Evolutionary conservation across 2,329 filamentous ascomycete genomes (phyloP), one percentile per base, ranked within the genome.

Genomic region (Massarina eburnea): DNA sequence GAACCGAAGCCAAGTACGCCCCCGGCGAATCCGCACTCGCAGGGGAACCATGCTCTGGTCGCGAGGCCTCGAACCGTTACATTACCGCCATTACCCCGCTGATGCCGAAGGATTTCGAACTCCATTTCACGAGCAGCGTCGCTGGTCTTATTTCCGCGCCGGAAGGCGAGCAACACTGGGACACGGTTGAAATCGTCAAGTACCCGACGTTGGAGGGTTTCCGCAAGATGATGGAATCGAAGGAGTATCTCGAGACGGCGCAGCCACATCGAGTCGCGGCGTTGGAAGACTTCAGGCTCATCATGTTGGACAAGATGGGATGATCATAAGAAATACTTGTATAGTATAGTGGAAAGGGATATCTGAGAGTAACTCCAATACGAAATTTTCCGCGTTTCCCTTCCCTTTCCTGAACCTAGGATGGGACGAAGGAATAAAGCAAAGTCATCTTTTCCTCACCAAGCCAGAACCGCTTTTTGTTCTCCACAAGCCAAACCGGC

Each of bases 391-490:
- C 24, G 6, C 24, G n/a, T n/a, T n/a, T n/a, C n/a, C n/a, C n/a
- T 7, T 26, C 24, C 24, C 27, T 5, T 17, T 12, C 53, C 12
- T 45, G 21, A 36, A 36, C 12, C 17, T 19, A 32, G 54, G 14
- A 8, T 43, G 18, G 19, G 5, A 10, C 3, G 20, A 9, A 7
- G 32, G 9, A 34, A 2, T 20, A 3, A 30, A 30, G 3, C 4
- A 30, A 30, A 24, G 14, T n/a, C 15, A n/a, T n/a, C n/a, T n/a
- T n/a, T 10, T 18, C 9, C 7, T 40, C 46, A 59, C 54, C 57
- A 60, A 20, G 46, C 57, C 39, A 60, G 42, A n/a, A 49, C 49
- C 44, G 51, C 55, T 39, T 52, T 57, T 46, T 45, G 33, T 6
- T 10, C 45, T 9, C 50, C 51, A 45, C 50, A 55, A 39, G 40